These are phyloP conservation scores for Blastobotrys malaysiensis DNA, from an alignment of 1,139 yeast genomes.

Conservation along the genomic window DNA sequence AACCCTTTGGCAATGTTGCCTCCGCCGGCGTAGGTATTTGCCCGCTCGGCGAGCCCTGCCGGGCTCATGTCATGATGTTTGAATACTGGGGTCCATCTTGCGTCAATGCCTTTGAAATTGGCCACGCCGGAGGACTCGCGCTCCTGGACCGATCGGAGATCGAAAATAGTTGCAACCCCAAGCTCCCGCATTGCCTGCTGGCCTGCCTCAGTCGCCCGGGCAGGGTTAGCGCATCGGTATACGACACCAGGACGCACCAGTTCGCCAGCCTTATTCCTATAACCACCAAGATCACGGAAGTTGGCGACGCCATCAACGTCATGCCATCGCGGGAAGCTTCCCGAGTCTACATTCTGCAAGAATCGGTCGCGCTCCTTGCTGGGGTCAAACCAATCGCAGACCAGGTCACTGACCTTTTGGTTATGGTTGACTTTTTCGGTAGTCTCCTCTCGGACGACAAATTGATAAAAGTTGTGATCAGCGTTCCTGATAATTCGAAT, in stretches of 20 bases:
- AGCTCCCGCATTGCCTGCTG: constrained; percentile 37
- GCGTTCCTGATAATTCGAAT: constrained; percentile 59
- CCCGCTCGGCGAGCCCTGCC: constrained; percentile 54
- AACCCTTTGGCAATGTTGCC: constrained; percentile 47
- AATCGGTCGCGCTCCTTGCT: constrained; percentile 51
- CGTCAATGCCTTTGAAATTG: constrained; percentile 40
- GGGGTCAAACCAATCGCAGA: constrained; percentile 49
- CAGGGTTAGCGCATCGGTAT: constrained; percentile 61
- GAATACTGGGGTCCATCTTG: constrained; percentile 59
- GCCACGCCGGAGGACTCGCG: constrained; percentile 45
- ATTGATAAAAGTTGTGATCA: constrained; percentile 75
- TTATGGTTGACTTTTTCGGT: constrained; percentile 50
- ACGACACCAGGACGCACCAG: constrained; percentile 50
- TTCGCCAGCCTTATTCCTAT: constrained; percentile 38
- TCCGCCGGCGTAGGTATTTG: constrained; percentile 51
- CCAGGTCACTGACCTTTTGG: constrained; percentile 46
- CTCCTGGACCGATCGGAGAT: constrained; percentile 63
- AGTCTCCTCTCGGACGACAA: constrained; percentile 12
- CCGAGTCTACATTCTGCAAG: constrained; percentile 37
- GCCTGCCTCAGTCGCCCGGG: constrained; percentile 44
- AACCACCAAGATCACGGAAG: constrained; percentile 81
- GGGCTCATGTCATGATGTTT: constrained; percentile 57
- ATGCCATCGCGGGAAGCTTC: constrained; percentile 51
- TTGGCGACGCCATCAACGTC: constrained; percentile 62
- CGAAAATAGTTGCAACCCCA: constrained; percentile 56